Conservation (phyloP, 108 stramenopile genomes). For the Conticribra guillardii region DNA sequence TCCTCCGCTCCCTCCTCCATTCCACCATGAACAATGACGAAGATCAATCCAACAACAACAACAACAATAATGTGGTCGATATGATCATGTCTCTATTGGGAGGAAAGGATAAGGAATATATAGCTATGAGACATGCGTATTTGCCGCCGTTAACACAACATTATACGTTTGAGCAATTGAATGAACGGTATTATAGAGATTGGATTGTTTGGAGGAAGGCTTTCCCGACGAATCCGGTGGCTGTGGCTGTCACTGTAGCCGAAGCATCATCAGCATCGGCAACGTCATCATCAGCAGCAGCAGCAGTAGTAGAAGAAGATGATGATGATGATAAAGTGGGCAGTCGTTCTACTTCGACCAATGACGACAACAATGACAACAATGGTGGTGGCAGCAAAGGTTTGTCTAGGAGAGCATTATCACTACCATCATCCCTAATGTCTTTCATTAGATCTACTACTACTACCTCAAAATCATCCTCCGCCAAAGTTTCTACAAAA, state of each 20-base stretch:
- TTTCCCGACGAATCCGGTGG: slow-evolving; percentile 11
- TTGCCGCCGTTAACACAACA: slow-evolving; percentile 77
- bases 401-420: no score
- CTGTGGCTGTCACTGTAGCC: slow-evolving; percentile 1
- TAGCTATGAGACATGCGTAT: slow-evolving; percentile 40
- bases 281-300: not conserved
- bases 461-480: no score
- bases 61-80: slow-evolving; percentile 1
- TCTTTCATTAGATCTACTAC: no score
- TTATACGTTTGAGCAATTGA: slow-evolving; percentile 77
- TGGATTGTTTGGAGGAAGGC: slow-evolving; percentile 52
- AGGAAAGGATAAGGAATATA: not conserved
- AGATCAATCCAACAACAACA: not conserved
- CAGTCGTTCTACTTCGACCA: not conserved
- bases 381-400: not conserved
- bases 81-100: not conserved
- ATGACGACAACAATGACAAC: not conserved
- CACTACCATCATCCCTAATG: no score
- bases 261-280: slow-evolving; percentile 18
- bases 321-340: not conserved
- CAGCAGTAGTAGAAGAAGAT: not conserved
- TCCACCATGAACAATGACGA: not conserved
- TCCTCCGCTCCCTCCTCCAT: slow-evolving; percentile 15
- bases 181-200: slow-evolving; percentile 72
- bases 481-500: no score